These are phyloP conservation scores for Xylariaceae sp. DNA, from an alignment of 2,329 filamentous ascomycete genomes.

Conservation along the genomic window DNA sequence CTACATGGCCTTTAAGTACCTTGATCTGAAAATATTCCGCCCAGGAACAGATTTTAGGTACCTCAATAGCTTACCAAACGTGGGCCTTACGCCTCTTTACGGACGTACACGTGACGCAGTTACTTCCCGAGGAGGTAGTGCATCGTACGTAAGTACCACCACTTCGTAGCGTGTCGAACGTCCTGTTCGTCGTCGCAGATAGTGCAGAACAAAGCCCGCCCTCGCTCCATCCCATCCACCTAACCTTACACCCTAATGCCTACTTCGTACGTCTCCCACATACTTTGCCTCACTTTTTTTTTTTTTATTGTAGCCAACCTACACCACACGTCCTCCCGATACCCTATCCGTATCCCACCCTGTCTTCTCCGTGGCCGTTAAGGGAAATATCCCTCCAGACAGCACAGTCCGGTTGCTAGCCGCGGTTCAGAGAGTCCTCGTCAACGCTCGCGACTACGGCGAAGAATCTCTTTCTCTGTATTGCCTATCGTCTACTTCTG, in stretches of 20 bases:
- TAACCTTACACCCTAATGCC: conserved; percentile 8
- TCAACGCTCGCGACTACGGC: neutral
- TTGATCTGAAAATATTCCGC: too few species aligned
- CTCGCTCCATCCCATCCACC: conserved; percentile 1
- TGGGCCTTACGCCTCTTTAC: too few species aligned
- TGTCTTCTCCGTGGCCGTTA: conserved; percentile 16
- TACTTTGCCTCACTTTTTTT: conserved; percentile 5
- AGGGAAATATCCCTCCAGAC: conserved; percentile 13
- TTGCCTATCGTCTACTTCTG: neutral
- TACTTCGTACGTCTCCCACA: conserved; percentile 15
- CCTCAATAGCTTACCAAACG: too few species aligned
- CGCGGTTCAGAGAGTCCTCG: conserved; percentile 6
- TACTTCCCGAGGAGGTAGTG: too few species aligned
- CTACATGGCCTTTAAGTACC: too few species aligned
- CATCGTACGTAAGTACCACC: too few species aligned
- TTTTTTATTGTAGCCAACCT: conserved; percentile 6
- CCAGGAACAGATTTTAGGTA: too few species aligned
- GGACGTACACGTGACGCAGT: too few species aligned
- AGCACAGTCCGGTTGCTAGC: conserved; percentile 15
- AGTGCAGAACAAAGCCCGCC: neutral
- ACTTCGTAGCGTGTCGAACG: too few species aligned
- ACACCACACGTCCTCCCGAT: neutral
- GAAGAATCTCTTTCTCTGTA: neutral
- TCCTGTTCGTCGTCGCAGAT: neutral
- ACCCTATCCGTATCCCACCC: neutral